Evolutionary conservation across 768 basidiomycete species (phyloP).

Genomic region (Trametes maxima): DNA sequence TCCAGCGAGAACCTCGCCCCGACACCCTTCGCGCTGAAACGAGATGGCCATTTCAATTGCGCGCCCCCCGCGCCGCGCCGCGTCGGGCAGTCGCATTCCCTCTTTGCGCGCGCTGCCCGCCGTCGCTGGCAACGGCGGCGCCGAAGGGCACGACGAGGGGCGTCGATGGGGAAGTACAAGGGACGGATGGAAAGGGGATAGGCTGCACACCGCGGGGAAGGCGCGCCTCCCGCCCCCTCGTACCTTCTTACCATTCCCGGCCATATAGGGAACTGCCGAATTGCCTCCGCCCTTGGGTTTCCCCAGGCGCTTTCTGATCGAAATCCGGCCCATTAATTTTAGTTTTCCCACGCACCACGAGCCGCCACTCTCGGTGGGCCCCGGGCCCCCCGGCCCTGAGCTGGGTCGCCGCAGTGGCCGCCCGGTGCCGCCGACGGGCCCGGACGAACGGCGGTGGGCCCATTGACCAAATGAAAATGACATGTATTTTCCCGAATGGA

Average conservation of each 20-base stretch:
- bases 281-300: background rate
- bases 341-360: background rate
- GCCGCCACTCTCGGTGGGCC: background rate
- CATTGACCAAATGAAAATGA: too few species aligned
- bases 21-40: background rate
- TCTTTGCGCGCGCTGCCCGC: background rate
- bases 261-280: slow-evolving; percentile 8
- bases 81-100: background rate
- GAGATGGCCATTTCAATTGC: background rate
- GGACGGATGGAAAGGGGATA: slow-evolving; percentile 16
- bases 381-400: background rate
- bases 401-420: too few species aligned
- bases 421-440: too few species aligned
- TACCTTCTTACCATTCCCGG: slow-evolving; percentile 13
- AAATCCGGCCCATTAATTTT: slow-evolving; percentile 2
- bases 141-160: background rate
- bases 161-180: slow-evolving; percentile 12
- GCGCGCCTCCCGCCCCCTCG: slow-evolving; percentile 1
- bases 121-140: slow-evolving; percentile 11
- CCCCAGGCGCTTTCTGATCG: slow-evolving; percentile 11
- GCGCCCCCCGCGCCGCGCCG: background rate
- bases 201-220: slow-evolving; percentile 12
- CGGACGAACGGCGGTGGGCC: too few species aligned
- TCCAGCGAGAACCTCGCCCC: background rate
- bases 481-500: too few species aligned